phyloP scores from a whole-genome alignment of 306 rosid genomes.

The Mimosa pudica region DNA sequence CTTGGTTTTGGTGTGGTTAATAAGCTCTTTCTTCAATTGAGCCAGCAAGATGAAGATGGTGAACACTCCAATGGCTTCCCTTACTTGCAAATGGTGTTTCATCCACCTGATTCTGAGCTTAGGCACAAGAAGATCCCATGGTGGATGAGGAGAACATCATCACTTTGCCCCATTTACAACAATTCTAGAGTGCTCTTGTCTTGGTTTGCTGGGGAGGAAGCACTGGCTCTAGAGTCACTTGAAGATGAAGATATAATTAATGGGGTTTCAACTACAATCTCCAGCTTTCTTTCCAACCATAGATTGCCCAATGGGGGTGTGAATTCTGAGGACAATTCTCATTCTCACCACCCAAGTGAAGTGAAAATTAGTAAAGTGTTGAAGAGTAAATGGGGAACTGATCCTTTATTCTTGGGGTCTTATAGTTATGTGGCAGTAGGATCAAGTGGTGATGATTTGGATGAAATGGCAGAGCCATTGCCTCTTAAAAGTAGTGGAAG shows the following conservation, averaged over 20 bases:
- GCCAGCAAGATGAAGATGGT: neutral
- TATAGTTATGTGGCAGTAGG: slow-evolving; percentile 16
- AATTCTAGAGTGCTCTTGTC: slow-evolving; percentile 54
- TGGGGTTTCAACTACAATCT: slow-evolving; percentile 32
- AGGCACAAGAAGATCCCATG: slow-evolving; percentile 73
- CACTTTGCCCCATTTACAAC: slow-evolving; percentile 64
- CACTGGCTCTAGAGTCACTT: slow-evolving; percentile 55
- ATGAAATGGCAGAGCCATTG: slow-evolving; percentile 12
- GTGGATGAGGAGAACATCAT: slow-evolving; percentile 94
- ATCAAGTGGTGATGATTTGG: slow-evolving; percentile 20
- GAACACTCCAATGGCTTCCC: slow-evolving; percentile 49
- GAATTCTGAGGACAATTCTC: neutral
- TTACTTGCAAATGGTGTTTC: slow-evolving; percentile 73
- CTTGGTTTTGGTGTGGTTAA: slow-evolving; percentile 98
- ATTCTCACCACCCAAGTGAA: neutral
- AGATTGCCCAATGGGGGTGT: neutral
- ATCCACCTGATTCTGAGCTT: slow-evolving; percentile 57
- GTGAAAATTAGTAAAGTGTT: neutral
- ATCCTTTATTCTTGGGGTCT: slow-evolving; percentile 12
- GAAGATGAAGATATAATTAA: slow-evolving; percentile 51
- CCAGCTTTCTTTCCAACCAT: neutral
- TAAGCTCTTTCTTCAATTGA: slow-evolving; percentile 81
- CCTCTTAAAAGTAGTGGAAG: neutral
- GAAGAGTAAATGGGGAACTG: slow-evolving; percentile 5
- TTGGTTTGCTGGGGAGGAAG: slow-evolving; percentile 75